A percentile compares a stretch with the other conserved stretches of the same genome.
These are phyloP conservation scores for Ophiostoma himal-ulmi DNA, from an alignment of 2,329 filamentous ascomycete species.

Conservation along the genomic window DNA sequence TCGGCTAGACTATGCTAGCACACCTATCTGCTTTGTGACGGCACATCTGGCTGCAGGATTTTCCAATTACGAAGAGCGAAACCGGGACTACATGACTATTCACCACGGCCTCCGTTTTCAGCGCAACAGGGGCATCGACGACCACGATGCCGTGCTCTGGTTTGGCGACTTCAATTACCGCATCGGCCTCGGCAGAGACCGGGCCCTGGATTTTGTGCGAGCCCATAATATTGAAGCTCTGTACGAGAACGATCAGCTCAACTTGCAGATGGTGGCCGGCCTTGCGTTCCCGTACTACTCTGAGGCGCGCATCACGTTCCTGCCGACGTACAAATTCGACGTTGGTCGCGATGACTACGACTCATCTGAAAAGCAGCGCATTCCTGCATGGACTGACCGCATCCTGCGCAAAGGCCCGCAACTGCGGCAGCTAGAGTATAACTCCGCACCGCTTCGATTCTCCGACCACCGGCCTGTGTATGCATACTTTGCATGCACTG, in stretches of 20 bases:
- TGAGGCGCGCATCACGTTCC: slow-evolving; percentile 79
- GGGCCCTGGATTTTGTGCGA: slow-evolving; percentile 67
- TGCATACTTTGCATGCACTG: slow-evolving; percentile 76
- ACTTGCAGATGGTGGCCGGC: slow-evolving; percentile 92
- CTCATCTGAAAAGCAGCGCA: slow-evolving; percentile 89
- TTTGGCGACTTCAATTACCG: slow-evolving; percentile 98
- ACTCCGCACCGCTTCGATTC: slow-evolving; percentile 74
- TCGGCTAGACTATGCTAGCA: slow-evolving; percentile 88
- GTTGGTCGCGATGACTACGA: slow-evolving; percentile 85
- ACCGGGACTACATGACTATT: slow-evolving; percentile 87
- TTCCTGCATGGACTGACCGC: slow-evolving; percentile 95
- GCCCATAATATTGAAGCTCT: slow-evolving; percentile 67
- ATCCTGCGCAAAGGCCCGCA: slow-evolving; percentile 81
- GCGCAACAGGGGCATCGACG: slow-evolving; percentile 80
- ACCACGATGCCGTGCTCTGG: slow-evolving; percentile 88
- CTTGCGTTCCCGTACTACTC: slow-evolving; percentile 87
- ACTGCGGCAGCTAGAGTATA: slow-evolving; percentile 76
- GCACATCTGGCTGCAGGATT: slow-evolving; percentile 95
- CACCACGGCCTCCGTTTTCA: slow-evolving; percentile 84
- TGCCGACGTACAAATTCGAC: slow-evolving; percentile 95
- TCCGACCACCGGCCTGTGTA: slow-evolving; percentile 97
- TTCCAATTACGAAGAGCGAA: slow-evolving; percentile 92
- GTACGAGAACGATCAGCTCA: slow-evolving; percentile 93
- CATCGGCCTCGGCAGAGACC: slow-evolving; percentile 76
- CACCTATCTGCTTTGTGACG: slow-evolving; percentile 89